Conservation (phyloP, 2,329 filamentous ascomycete genomes). For the Clarireedia homoeocarpa region DNA sequence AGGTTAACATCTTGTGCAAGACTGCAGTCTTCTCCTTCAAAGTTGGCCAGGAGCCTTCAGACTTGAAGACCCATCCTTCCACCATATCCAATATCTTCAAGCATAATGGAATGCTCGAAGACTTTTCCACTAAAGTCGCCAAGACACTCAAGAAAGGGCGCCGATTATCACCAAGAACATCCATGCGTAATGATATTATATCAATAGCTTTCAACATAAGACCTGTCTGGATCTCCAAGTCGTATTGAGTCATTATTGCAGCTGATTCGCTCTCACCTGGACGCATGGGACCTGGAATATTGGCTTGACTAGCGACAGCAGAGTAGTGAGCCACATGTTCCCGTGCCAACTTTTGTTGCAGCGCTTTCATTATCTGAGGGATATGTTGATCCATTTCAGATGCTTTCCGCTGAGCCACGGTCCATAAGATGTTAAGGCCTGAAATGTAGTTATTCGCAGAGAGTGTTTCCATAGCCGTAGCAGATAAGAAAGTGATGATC, state of each 20-base stretch:
- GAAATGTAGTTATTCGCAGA: slow-evolving; percentile 75
- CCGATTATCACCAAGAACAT: slow-evolving; percentile 80
- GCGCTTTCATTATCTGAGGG: slow-evolving; percentile 78
- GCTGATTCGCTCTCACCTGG: slow-evolving; percentile 41
- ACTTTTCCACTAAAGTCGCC: slow-evolving; percentile 91
- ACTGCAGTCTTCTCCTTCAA: slow-evolving; percentile 98
- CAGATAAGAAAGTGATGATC: slow-evolving; percentile 75
- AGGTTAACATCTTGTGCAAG: slow-evolving; percentile 96
- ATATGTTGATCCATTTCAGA: slow-evolving; percentile 88
- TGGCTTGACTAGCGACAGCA: slow-evolving; percentile 44
- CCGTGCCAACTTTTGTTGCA: slow-evolving; percentile 85
- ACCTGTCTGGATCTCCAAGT: slow-evolving; percentile 81
- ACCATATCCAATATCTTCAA: slow-evolving; percentile 92
- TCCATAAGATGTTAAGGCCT: slow-evolving; percentile 90
- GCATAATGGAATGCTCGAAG: slow-evolving; percentile 76
- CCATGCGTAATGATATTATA: slow-evolving; percentile 85
- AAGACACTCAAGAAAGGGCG: slow-evolving; percentile 92
- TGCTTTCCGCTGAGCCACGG: slow-evolving; percentile 75
- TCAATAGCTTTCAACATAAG: slow-evolving; percentile 95
- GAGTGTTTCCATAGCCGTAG: slow-evolving; percentile 81
- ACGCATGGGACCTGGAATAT: slow-evolving; percentile 28
- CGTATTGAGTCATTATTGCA: slow-evolving; percentile 61
- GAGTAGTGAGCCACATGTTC: slow-evolving; percentile 81
- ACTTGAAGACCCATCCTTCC: slow-evolving; percentile 92
- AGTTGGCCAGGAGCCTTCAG: slow-evolving; percentile 90